phyloP scores from a whole-genome alignment of 805 yeast species.

The Saccharomycopsis fibuligera region DNA sequence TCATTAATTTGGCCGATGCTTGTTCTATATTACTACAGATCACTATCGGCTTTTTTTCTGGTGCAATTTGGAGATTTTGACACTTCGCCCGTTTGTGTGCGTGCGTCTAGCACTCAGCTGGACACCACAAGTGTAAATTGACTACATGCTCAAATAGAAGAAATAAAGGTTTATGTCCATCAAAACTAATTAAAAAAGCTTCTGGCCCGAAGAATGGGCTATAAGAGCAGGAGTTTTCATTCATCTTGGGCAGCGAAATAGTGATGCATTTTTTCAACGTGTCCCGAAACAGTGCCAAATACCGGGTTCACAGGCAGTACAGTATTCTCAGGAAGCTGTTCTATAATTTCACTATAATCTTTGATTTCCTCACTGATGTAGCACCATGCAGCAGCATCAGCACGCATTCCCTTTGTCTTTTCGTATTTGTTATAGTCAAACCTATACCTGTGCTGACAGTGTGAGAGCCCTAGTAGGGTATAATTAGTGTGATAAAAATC shows the following conservation, averaged over 20 bases:
- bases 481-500: constrained; percentile 94
- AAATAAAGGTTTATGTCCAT: too few species aligned
- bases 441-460: constrained; percentile 41
- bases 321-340: too few species aligned
- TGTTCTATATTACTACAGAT: too few species aligned
- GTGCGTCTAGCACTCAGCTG: neutral
- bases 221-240: too few species aligned
- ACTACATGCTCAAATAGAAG: too few species aligned
- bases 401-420: constrained; percentile 10
- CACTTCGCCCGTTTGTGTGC: neutral
- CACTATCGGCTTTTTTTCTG: too few species aligned
- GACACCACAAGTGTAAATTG: too few species aligned
- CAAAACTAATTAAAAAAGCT: too few species aligned
- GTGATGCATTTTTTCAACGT: constrained; percentile 7
- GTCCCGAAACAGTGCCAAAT: constrained; percentile 10
- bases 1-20: too few species aligned
- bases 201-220: neutral
- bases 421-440: constrained; percentile 21
- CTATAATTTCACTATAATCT: constrained; percentile 10
- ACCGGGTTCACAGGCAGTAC: constrained; percentile 13
- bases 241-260: too few species aligned
- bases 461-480: constrained; percentile 66
- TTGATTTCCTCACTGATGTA: constrained; percentile 22
- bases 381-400: constrained; percentile 29
- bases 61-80: too few species aligned